A percentile compares a stretch with the other conserved stretches of the same genome.
These are phyloP conservation scores for Ophiognomonia clavigignenti-juglandacearum DNA, from an alignment of 2,329 filamentous ascomycete species.

Conservation along the genomic window DNA sequence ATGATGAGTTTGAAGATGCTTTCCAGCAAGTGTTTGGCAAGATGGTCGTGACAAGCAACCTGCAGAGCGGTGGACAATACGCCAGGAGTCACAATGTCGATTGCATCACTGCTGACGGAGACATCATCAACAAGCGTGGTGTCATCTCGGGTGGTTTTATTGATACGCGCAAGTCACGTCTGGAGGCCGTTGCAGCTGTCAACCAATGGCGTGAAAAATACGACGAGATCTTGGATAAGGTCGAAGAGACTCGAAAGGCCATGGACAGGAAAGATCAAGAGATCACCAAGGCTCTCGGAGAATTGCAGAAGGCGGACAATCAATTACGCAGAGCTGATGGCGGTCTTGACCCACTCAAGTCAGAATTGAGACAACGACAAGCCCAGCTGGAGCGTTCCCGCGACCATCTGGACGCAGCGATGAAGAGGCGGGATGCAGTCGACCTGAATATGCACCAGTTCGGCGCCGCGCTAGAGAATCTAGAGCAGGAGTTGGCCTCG, in stretches of 20 bases:
- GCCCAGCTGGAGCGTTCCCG: slow-evolving; percentile 68
- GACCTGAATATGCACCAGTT: slow-evolving; percentile 72
- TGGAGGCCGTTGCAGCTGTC: slow-evolving; percentile 77
- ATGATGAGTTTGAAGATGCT: slow-evolving; percentile 72
- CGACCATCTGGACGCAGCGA: slow-evolving; percentile 68
- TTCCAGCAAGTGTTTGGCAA: slow-evolving; percentile 95
- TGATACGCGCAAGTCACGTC: slow-evolving; percentile 76
- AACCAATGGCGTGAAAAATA: slow-evolving; percentile 71
- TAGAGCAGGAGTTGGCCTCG: slow-evolving; percentile 74
- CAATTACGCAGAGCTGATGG: slow-evolving; percentile 63
- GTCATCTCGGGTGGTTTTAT: slow-evolving; percentile 94
- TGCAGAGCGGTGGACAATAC: slow-evolving; percentile 84
- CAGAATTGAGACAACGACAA: slow-evolving; percentile 73
- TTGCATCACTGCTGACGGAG: slow-evolving; percentile 90
- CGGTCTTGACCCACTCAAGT: slow-evolving; percentile 73
- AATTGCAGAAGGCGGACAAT: slow-evolving; percentile 45
- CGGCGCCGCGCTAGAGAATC: slow-evolving; percentile 67
- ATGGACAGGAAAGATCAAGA: slow-evolving; percentile 81
- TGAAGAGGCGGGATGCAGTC: slow-evolving; percentile 59
- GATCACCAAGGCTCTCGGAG: slow-evolving; percentile 80
- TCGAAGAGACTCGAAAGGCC: slow-evolving; percentile 61
- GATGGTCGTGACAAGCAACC: slow-evolving; percentile 87
- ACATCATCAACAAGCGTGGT: slow-evolving; percentile 91
- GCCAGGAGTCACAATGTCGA: slow-evolving; percentile 87
- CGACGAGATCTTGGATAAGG: slow-evolving; percentile 61